Evolutionary conservation across 768 basidiomycete species (phyloP), one percentile per base, ranked within the genome.

Genomic region (Solioccasus polychromus): DNA sequence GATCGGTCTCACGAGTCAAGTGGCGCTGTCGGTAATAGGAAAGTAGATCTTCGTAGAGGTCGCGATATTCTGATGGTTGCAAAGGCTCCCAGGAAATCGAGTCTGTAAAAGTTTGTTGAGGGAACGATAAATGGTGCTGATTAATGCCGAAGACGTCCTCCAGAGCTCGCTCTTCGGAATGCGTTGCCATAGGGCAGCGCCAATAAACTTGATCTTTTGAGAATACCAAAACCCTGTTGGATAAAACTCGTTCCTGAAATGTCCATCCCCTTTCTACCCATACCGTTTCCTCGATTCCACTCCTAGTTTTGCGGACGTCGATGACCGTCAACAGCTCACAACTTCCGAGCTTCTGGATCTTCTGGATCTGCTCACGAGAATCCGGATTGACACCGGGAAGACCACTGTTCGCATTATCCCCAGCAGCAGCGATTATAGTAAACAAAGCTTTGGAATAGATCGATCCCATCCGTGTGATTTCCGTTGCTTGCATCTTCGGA

Each of bases 381-480:
- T 22, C 42, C 1, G 1, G 42, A 24, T 22, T 3, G 9, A 57
- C 23, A 2, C 55, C 55, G 0, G 47, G 47, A n/a, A 57, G 44
- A 17, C 55, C 51, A 10, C 25, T 42, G 28, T 49, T 26, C 1
- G 54, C 54, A 5, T 45, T 10, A 22, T 44, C 26, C 1, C 54
- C 53, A 6, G 49, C 28, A 1, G 49, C 57, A 22, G 59, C 58
- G 9, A 58, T 50, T 15, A 59, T 52, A 5, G 60, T 52, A 18
- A 59, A 55, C 2, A 55, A 30, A 1, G 59, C 43, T 4, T 22
- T 28, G 0, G 46, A 48, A 25, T 63, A 61, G 14, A 63, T 50
- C 0, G 48, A 42, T 17, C 50, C 49, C 61, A 63, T 63, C 15
- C 40, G 48, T 26, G 10, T 23, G 17, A 63, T 51, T 39, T 61